A percentile compares a stretch with the other conserved stretches of the same genome.
Conservation (phyloP, 805 yeast species). For the Scheffersomyces coipomensis region DNA sequence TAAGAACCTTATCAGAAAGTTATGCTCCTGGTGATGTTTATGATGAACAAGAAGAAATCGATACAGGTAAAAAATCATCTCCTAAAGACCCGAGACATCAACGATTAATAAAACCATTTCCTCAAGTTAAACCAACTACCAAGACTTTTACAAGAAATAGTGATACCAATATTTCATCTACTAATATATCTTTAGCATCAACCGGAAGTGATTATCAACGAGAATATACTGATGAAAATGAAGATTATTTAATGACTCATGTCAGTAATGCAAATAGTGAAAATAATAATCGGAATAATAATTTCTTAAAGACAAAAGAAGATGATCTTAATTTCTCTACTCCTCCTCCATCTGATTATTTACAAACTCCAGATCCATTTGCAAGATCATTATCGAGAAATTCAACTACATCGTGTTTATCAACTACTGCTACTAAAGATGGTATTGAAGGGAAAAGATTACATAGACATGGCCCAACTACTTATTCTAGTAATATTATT, state of each 20-base stretch:
- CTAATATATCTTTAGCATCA: conserved; percentile 25
- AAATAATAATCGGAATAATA: no score
- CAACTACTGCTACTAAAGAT: conserved; percentile 73
- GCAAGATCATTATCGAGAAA: conserved; percentile 63
- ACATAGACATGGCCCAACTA: conserved; percentile 42
- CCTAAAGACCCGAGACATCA: no score
- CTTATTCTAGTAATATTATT: conserved; percentile 30
- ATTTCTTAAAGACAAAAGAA: no score
- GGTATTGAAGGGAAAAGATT: conserved; percentile 66
- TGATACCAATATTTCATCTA: conserved; percentile 2
- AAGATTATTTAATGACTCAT: neutral
- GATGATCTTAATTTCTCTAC: no score
- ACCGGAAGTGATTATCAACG: conserved; percentile 23
- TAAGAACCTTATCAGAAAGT: conserved; percentile 8
- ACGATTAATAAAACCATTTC: no score
- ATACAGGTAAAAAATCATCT: no score
- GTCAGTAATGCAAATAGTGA: neutral
- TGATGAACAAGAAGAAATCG: conserved; percentile 1
- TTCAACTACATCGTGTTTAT: conserved; percentile 64
- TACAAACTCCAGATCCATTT: conserved; percentile 16
- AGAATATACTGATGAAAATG: neutral
- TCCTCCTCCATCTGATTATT: conserved; percentile 4
- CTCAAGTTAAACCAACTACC: neutral
- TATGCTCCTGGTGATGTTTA: neutral
- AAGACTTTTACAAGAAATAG: no score